Evolutionary conservation across 345 rosid species (phyloP).

Genomic region (Populus pruinosa): DNA sequence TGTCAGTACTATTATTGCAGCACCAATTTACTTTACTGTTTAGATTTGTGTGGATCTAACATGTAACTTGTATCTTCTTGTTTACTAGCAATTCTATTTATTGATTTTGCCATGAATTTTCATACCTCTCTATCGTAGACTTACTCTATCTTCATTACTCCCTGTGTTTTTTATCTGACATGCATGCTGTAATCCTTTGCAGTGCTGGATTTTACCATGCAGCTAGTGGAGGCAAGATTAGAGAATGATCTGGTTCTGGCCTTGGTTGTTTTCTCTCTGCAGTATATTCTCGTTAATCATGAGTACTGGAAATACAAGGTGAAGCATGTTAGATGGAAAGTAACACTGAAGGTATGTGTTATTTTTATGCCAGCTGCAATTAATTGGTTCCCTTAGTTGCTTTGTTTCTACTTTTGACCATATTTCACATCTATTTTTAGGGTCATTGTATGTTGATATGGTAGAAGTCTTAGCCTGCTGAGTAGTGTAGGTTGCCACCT

Average conservation of each 20-base stretch:
- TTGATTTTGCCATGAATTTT: too few relatives aligned
- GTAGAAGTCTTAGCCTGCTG: too few relatives aligned
- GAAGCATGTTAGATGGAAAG: constrained; percentile 66
- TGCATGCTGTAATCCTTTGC: constrained; percentile 37
- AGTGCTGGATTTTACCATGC: constrained; percentile 80
- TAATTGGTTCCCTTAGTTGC: not conserved
- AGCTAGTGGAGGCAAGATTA: constrained; percentile 69
- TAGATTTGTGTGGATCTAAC: not conserved
- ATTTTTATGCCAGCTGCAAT: constrained; percentile 1
- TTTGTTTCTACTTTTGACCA: not conserved
- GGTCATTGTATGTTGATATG: too few relatives aligned
- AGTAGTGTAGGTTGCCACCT: too few relatives aligned
- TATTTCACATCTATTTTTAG: too few relatives aligned
- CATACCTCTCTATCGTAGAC: not conserved
- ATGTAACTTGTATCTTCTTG: not conserved
- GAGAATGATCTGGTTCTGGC: constrained; percentile 65
- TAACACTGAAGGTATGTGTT: constrained; percentile 64
- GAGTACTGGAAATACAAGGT: constrained; percentile 79
- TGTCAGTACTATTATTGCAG: too few relatives aligned
- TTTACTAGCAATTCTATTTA: not conserved
- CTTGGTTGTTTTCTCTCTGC: constrained; percentile 68
- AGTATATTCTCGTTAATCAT: constrained; percentile 77
- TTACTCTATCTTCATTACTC: not conserved
- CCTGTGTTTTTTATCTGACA: constrained; percentile 11
- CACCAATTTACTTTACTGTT: not conserved